A percentile compares a stretch with the other conserved stretches of the same genome.
These are phyloP conservation scores for Sapria himalayana DNA, from an alignment of 345 rosid genomes.

Conservation along the genomic window DNA sequence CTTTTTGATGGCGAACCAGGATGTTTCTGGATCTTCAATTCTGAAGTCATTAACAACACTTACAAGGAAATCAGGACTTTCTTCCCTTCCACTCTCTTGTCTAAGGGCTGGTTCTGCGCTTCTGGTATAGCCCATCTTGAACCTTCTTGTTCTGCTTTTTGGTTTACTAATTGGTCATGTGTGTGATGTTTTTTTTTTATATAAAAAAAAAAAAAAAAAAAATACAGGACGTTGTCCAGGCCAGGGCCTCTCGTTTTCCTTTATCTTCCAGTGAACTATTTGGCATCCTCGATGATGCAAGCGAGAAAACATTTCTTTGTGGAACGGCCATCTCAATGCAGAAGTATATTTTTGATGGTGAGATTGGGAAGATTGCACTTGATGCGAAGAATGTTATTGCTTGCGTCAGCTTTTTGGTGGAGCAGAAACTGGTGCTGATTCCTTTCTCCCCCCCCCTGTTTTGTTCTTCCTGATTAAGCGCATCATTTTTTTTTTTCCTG, in stretches of 20 bases:
- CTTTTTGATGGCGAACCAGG: too few relatives aligned
- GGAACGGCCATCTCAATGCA: slow-evolving; percentile 55
- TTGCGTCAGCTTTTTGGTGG: slow-evolving; percentile 65
- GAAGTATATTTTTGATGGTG: slow-evolving; percentile 81
- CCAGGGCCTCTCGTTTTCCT: slow-evolving; percentile 48
- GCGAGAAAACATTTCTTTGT: slow-evolving; percentile 71
- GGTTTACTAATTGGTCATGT: too few relatives aligned
- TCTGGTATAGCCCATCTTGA: slow-evolving; percentile 71
- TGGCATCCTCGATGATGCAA: slow-evolving; percentile 79
- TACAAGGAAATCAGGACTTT: slow-evolving; percentile 39
- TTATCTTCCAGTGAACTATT: slow-evolving; percentile 58
- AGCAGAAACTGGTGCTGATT: slow-evolving; percentile 55
- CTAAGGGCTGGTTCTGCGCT: slow-evolving; percentile 67
- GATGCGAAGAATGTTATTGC: slow-evolving; percentile 77
- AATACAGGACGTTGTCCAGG: slow-evolving; percentile 71
- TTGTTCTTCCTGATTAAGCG: too few relatives aligned
- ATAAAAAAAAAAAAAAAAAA: too few relatives aligned
- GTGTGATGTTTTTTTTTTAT: too few relatives aligned
- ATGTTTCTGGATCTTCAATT: slow-evolving; percentile 43
- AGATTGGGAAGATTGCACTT: slow-evolving; percentile 52
- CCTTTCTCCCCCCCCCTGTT: slow-evolving; percentile 2
- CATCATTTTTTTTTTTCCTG: too few relatives aligned
- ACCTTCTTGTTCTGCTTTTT: too few relatives aligned
- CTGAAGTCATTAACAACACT: slow-evolving; percentile 37
- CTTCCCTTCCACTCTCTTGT: slow-evolving; percentile 51